Evolutionary conservation across 306 rosid species (phyloP), one percentile per base, ranked within the genome.

Genomic region (Castanospermum australe): DNA sequence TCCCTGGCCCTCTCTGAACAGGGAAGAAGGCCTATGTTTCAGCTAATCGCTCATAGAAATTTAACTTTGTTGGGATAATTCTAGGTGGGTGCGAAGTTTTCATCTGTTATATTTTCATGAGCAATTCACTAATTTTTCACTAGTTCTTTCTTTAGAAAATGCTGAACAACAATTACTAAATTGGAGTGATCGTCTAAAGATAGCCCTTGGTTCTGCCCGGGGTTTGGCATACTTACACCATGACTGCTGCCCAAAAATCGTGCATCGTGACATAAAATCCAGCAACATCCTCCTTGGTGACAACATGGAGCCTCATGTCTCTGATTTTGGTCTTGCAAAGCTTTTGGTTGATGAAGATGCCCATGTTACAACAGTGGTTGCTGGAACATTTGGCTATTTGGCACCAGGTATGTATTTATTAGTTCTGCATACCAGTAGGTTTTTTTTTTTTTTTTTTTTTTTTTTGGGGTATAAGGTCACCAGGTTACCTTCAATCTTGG

Each of bases 161-260:
- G 74, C 61, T 10, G 94, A 82, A 80, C 85, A 77, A 50, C 87
- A 38, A 50, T 28, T 71, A 47, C 83, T 90, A 86, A 89, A 88
- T 69, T 96, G 99, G 99, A 76, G 36, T 73, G 90, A 87, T 71
- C 94, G 99, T 15, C 85, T 96, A 68, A 89, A 75, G 77, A 82
- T 96, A 85, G 96, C 98, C 69, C 91, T 93, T n/a, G 99, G 99
- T 79, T 89, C 99, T 10, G 96, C 99, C 5, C 79, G 97, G 57
- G 99, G 99, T n/a, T 78, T 96, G 84, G 90, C 96, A 18, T 93
- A 96, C 80, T 88, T 96, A 84, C 99, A 96, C 75, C 94, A 96
- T 71, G 98, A 93, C 62, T 96, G 99, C 87, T 73, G 83, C 74
- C 99, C 99, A 5, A 92, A 87, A 86, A 87, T 96, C 50, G 90